Base-by-base conservation (phyloP, 2,329 filamentous ascomycete genomes). In the Rhexocercosporidium sp. region DNA sequence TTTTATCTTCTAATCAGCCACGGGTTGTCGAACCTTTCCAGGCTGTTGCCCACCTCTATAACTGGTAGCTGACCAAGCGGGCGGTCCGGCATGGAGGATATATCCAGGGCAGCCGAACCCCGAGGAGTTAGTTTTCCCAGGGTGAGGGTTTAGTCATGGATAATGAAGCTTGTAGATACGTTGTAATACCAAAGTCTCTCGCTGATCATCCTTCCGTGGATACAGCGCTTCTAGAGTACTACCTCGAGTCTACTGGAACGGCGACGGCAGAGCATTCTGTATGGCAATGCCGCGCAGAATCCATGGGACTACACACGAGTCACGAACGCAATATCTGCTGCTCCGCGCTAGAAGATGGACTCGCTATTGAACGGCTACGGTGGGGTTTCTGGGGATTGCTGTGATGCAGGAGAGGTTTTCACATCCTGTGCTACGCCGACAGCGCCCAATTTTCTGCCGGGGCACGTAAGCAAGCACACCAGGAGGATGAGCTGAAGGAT, bases 101-200 rank as follows among this genome's bases (percentile, higher is more conserved):
- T 51, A 53, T 53, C 1, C 27, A 53, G 1, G 27, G 25, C 25
- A 53, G 7, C 7, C 27, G 49, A 53, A 34, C 25, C 6, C 49
- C 25, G 25, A 29, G 49, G 49, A 53, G 49, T 53, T 53, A 53
- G 49, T 53, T 53, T 14, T 54, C 27, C 51, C n/a, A 37, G 51
- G 22, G 31, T 31, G 6, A n/a, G 4, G 18, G 16, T 47, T 20
- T n/a, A 47, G 44, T 47, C 44, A 1, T 47, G 44, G 44, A 20
- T 47, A 20, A 47, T 47, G 16, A 47, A n/a, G 44, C 44, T 18
- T 47, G 16, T 18, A 47, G 44, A 47, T 47, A 47, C 14, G 39
- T 44, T 20, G 2, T n/a, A 34, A 22, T 34, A n/a, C 12, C 31
- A 54, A 20, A 54, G 27, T 34, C 27, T 54, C 31, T 22, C 20